Evolutionary conservation across 495 filamentous ascomycete genomes (phyloP).

Genomic region (Rusavskia elegans): DNA sequence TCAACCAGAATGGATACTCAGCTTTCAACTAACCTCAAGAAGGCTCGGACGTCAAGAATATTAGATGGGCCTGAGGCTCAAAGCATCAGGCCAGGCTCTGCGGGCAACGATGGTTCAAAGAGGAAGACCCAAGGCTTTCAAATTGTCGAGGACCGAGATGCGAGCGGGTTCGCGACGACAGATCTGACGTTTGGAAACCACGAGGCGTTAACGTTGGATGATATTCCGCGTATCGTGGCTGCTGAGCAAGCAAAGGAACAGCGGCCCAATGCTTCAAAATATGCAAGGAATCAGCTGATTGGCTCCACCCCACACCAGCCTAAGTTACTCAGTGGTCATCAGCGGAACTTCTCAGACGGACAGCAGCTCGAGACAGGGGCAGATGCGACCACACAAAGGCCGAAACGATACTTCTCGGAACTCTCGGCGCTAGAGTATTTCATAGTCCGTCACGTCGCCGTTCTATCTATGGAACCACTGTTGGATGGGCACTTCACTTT

Average conservation of each 20-base stretch:
- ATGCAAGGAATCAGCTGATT: conserved; percentile 61
- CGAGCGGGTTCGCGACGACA: conserved; percentile 51
- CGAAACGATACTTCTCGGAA: conserved; percentile 87
- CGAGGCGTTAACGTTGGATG: conserved; percentile 83
- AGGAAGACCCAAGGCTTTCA: conserved; percentile 45
- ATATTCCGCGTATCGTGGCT: conserved; percentile 94
- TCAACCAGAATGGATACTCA: conserved; percentile 91
- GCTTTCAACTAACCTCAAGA: conserved; percentile 78
- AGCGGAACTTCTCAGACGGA: conserved; percentile 57
- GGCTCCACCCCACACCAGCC: conserved; percentile 43
- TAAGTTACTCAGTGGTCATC: conserved; percentile 56
- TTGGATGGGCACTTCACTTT: conserved; percentile 79
- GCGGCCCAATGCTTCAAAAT: conserved; percentile 65
- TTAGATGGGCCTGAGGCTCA: conserved; percentile 80
- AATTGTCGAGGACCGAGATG: conserved; percentile 77
- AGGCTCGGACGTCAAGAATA: conserved; percentile 77
- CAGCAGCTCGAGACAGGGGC: conserved; percentile 33
- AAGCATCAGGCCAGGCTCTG: conserved; percentile 60
- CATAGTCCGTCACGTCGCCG: conserved; percentile 88
- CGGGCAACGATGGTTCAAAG: conserved; percentile 48
- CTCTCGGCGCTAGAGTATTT: conserved; percentile 93
- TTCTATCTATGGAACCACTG: conserved; percentile 88
- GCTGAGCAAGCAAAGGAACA: conserved; percentile 90
- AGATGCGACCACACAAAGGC: conserved; percentile 34
- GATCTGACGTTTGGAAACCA: conserved; percentile 77